A percentile compares a stretch with the other conserved stretches of the same genome.
Conservation (phyloP, 495 filamentous ascomycete species). For the Lepidopterella palustris region DNA sequence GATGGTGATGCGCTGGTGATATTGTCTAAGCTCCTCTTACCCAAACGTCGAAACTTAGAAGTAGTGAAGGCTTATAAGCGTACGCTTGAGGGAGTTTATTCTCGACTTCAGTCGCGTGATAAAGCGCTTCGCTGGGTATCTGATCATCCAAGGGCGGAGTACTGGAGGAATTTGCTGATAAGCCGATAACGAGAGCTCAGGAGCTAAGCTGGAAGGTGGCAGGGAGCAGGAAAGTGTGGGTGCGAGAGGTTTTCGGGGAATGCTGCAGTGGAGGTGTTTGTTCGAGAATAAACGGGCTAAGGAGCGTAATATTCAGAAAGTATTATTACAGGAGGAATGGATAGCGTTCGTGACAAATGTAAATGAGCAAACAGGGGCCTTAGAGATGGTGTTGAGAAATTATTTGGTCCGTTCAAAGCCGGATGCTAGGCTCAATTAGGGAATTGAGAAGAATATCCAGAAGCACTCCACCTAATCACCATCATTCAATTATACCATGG, state of each 20-base stretch:
- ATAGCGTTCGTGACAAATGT: background rate
- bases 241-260: background rate
- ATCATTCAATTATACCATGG: too few species aligned
- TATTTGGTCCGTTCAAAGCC: background rate
- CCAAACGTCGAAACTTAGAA: too few species aligned
- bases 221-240: background rate
- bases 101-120: background rate
- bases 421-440: background rate
- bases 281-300: background rate
- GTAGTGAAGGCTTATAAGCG: too few species aligned
- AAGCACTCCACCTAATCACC: too few species aligned
- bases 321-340: background rate
- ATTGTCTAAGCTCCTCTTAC: too few species aligned
- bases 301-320: background rate
- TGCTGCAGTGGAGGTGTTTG: background rate
- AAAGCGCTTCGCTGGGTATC: background rate
- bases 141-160: background rate
- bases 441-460: too few species aligned
- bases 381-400: background rate
- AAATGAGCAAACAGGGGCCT: background rate
- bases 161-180: slow-evolving; percentile 1
- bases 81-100: background rate
- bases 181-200: slow-evolving; percentile 3
- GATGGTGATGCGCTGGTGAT: too few species aligned
- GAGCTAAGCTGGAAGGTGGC: background rate